Base-by-base conservation (phyloP, 768 basidiomycete genomes). In the Naematelia encephala region DNA sequence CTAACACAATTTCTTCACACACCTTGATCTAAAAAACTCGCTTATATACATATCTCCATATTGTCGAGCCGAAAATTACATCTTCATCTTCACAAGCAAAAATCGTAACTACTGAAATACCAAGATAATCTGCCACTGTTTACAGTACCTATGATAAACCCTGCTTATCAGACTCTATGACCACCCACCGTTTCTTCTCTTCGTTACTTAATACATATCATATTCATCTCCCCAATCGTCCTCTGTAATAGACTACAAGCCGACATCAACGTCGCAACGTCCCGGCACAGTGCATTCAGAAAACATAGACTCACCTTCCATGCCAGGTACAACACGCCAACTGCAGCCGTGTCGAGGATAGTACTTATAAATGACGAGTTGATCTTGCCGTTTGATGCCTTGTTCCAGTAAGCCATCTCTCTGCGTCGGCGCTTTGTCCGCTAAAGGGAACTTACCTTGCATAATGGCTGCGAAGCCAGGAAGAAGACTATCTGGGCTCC, bases 301-400 rank as follows among this genome's bases (percentile, higher is more conserved):
- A 14, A 30, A 27, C 22, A 30, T 4, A 30, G 21, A 59, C 64
- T 62, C 45, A 62, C 61, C 54, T 46, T 51, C 92, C 92, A 94
- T n/a, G 84, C 90, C 14, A 86, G 72, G 74, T 84, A 91, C 19
- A 94, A 62, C 2, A 84, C 78, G 11, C 80, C 82, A 0, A 94
- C 84, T 0, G 87, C 78, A 0, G 83, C 85, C 0, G 89, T 89
- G 72, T 94, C 90, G 47, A 94, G 80, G 3, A 92, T 53, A 0
- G 93, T 93, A 1, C 89, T 87, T 23, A 96, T 74, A 75, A 96
- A 94, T 2, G 87, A 85, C 3, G 89, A 90, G 77, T 97, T 94
- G 19, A 96, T 79, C 74, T 85, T 88, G 27, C 78, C 75, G 57
- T 82, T 80, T 16, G 90, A 75, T 19, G 67, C 66, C 75, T 78